phyloP scores from a whole-genome alignment of 176 grass and related monocot species.

The Calamus simplicifolius region DNA sequence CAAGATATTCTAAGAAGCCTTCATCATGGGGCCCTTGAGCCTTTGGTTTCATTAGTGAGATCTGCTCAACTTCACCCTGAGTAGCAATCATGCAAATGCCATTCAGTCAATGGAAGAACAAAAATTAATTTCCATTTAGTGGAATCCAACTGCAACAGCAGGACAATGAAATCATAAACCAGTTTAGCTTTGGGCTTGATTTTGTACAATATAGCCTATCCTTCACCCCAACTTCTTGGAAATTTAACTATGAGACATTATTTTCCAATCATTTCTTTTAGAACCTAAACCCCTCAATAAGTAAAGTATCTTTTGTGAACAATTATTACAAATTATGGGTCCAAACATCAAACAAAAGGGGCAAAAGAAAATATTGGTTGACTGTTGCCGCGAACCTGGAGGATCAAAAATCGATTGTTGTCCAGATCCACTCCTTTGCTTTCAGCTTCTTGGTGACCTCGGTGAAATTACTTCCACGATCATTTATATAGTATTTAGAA shows the following conservation, averaged over 20 bases:
- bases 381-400: slow-evolving; percentile 42
- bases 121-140: not conserved
- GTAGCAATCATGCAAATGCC: slow-evolving; percentile 9
- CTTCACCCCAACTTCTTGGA: too few relatives aligned
- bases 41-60: slow-evolving; percentile 98
- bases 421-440: slow-evolving; percentile 93
- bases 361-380: too few relatives aligned
- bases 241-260: too few relatives aligned
- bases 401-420: slow-evolving; percentile 96
- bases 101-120: not conserved
- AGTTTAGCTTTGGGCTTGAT: too few relatives aligned
- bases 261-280: too few relatives aligned
- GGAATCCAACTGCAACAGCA: too few relatives aligned
- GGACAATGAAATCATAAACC: too few relatives aligned
- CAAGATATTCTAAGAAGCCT: slow-evolving; percentile 96
- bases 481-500: too few relatives aligned
- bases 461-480: slow-evolving; percentile 83
- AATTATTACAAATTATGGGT: too few relatives aligned
- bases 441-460: slow-evolving; percentile 89
- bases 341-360: not conserved
- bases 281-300: too few relatives aligned
- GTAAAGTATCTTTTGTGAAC: too few relatives aligned
- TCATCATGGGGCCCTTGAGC: slow-evolving; percentile 87
- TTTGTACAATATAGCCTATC: too few relatives aligned
- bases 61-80: slow-evolving; percentile 98